phyloP scores from a whole-genome alignment of 1,284 basidiomycete species.

The Schizophyllum amplum region DNA sequence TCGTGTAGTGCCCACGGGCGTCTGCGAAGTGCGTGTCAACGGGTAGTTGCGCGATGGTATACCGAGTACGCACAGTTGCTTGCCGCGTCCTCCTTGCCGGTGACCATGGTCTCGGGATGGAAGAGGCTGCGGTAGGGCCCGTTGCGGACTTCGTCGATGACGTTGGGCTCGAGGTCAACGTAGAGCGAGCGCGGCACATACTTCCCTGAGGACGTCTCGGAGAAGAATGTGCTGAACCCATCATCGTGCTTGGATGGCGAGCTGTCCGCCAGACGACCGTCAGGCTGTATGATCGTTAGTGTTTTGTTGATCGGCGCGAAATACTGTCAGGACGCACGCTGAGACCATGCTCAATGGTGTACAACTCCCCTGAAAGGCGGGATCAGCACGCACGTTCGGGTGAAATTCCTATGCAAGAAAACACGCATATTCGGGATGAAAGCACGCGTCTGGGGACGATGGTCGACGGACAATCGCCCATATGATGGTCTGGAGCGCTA shows the following conservation, averaged over 20 bases:
- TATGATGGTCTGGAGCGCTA: constrained; percentile 17
- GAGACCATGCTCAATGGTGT: constrained; percentile 96
- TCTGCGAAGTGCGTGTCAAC: constrained; percentile 42
- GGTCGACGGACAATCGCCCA: constrained; percentile 3
- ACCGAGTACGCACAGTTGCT: constrained; percentile 85
- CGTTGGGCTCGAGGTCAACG: constrained; percentile 95
- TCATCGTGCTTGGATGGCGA: constrained; percentile 71
- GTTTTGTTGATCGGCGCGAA: constrained; percentile 2
- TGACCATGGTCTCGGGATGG: constrained; percentile 98
- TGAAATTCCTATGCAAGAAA: constrained; percentile 9
- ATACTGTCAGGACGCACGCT: constrained; percentile 50
- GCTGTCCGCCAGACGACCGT: constrained; percentile 71
- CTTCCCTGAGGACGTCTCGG: constrained; percentile 89
- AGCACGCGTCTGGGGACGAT: constrained; percentile 9
- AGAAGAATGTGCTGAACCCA: constrained; percentile 98
- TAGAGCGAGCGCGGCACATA: constrained; percentile 98
- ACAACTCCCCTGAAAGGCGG: constrained; percentile 80
- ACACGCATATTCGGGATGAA: constrained; percentile 17
- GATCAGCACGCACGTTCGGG: constrained; percentile 27
- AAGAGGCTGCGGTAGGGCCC: constrained; percentile 96
- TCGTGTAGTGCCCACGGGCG: constrained; percentile 96
- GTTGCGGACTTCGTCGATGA: constrained; percentile 94
- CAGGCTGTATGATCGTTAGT: constrained; percentile 44
- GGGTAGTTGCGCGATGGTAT: constrained; percentile 4
- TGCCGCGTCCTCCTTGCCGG: constrained; percentile 98